Evolutionary conservation across 202 grass and related monocot species (phyloP), one percentile per base, ranked within the genome.

Genomic region (Brachypodium distachyon): DNA sequence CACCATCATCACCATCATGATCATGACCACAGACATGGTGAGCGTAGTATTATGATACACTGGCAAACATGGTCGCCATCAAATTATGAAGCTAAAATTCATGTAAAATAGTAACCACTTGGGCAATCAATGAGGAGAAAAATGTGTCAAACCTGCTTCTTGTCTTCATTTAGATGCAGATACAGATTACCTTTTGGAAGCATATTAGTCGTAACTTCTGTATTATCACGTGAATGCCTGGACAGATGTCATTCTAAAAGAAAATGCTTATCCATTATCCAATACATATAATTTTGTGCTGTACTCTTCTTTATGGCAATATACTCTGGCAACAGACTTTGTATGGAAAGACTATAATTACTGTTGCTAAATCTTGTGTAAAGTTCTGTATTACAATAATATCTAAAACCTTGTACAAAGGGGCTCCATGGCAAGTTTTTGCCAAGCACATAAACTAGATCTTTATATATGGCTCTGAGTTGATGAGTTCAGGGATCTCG

Each of bases 21-120:
- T 60, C 95, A 94, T 67, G 91, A 90, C 63, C 91, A 98, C 25
- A 57, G 76, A 83, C 96, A 95, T 77, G 82, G 96, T 92, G 40
- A 77, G 92, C 67, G 42, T 82, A 39, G 77, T 61, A 79, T 74
- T 44, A 42, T 54, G 33, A 22, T 86, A 27, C 32, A 73, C 44
- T 31, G 32, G 32, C 10, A 67, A 53, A 41, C 52, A n/a, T 51
- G 32, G 33, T 59, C 9, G 41, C 33, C 12, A 22, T 77, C 10
- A 55, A 73, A 32, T 73, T 47, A 72, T 43, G 46, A 54, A 50
- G 0, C 1, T 36, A 70, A 27, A 52, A 67, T 23, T 72, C 21
- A 13, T 65, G 14, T 67, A 27, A 38, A 48, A 36, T 5, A 18
- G 33, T 61, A 34, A 25, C 9, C 8, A 36, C 12, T 28, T 5